phyloP scores from a whole-genome alignment of 345 rosid genomes.

The Microthlaspi erraticum region DNA sequence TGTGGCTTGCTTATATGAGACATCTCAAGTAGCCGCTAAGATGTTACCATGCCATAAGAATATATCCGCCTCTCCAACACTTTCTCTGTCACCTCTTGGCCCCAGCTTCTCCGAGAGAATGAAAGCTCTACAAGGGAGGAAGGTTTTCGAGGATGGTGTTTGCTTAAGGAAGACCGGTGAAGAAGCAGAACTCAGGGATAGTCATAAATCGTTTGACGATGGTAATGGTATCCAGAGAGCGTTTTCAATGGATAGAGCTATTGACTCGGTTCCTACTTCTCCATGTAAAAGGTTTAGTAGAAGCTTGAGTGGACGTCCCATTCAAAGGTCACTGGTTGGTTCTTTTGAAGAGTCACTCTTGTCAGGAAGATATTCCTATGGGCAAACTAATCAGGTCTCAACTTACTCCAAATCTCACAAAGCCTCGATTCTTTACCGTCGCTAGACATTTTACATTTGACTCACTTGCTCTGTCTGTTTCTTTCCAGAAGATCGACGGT shows the following conservation, averaged over 20 bases:
- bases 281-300: conserved; percentile 54
- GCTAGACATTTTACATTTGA: conserved; percentile 27
- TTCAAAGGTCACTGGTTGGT: conserved; percentile 86
- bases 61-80: conserved; percentile 60
- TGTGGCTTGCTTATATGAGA: conserved; percentile 42
- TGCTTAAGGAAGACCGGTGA: conserved; percentile 41
- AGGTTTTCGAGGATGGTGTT: conserved; percentile 40
- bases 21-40: conserved; percentile 44
- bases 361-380: conserved; percentile 74
- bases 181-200: conserved; percentile 47
- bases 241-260: conserved; percentile 57
- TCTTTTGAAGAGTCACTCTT: conserved; percentile 92
- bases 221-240: conserved; percentile 52
- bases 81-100: conserved; percentile 83
- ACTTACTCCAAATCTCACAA: background rate
- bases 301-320: conserved; percentile 72
- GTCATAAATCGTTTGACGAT: conserved; percentile 61
- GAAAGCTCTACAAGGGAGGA: conserved; percentile 46
- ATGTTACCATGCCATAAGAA: conserved; percentile 43
- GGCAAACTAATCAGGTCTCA: conserved; percentile 61
- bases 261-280: conserved; percentile 51
- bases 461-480: background rate
- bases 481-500: conserved; percentile 66
- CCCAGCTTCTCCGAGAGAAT: conserved; percentile 66
- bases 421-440: background rate